Conservation (phyloP, 2,329 filamentous ascomycete species). For the Emmonsiellopsis sp. region DNA sequence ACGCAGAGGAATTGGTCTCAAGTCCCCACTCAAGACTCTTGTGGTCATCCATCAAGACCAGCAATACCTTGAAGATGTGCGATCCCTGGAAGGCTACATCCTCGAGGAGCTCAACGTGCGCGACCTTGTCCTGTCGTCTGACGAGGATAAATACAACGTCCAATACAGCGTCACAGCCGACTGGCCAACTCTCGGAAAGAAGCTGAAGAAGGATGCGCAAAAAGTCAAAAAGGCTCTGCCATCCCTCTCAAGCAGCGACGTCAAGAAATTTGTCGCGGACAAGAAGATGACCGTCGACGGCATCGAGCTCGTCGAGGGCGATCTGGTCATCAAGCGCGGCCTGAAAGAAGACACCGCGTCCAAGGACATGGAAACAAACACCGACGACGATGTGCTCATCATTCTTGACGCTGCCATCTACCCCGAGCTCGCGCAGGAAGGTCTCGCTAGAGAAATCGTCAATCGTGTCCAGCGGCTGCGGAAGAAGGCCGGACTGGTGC, state of each 20-base stretch:
- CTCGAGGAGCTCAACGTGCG: conserved; percentile 85
- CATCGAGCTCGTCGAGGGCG: conserved; percentile 71
- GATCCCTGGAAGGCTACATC: conserved; percentile 79
- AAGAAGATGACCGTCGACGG: conserved; percentile 76
- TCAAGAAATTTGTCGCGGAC: conserved; percentile 65
- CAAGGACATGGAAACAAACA: conserved; percentile 74
- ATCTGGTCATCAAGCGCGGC: conserved; percentile 73
- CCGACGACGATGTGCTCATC: conserved; percentile 80
- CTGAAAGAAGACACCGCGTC: conserved; percentile 63
- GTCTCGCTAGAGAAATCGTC: conserved; percentile 83
- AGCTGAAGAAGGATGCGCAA: conserved; percentile 88
- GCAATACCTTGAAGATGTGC: conserved; percentile 77
- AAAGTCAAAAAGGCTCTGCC: conserved; percentile 89
- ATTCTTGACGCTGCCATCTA: conserved; percentile 79
- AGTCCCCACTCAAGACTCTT: conserved; percentile 82
- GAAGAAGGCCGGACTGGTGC: conserved; percentile 84
- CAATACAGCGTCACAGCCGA: conserved; percentile 85
- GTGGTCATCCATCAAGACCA: conserved; percentile 79
- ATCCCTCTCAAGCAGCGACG: conserved; percentile 65
- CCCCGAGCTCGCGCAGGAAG: conserved; percentile 78
- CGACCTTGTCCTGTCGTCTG: conserved; percentile 71
- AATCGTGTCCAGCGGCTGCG: conserved; percentile 84
- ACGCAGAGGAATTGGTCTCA: conserved; percentile 72
- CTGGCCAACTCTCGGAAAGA: conserved; percentile 92
- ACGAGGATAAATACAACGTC: conserved; percentile 86